Evolutionary conservation across 805 yeast species (phyloP).

Genomic region (Candida odintsovae): DNA sequence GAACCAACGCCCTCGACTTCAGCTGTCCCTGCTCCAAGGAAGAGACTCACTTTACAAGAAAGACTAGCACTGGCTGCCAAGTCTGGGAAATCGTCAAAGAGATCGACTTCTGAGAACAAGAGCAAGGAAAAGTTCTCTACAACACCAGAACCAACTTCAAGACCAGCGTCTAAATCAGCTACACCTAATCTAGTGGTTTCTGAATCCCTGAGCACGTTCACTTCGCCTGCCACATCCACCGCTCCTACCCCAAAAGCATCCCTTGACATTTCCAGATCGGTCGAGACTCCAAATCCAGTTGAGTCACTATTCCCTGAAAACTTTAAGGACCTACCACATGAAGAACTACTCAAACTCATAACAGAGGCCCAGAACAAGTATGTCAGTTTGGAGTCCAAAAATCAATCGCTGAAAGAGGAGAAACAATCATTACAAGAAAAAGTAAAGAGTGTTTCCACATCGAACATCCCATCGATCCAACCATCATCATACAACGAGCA

Average conservation of each 20-base stretch:
- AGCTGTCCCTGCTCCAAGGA: constrained; percentile 30
- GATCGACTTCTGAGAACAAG: constrained; percentile 9
- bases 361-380: constrained; percentile 11
- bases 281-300: neutral
- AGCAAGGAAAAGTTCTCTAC: neutral
- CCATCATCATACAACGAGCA: neutral
- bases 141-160: constrained; percentile 1
- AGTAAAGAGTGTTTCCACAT: constrained; percentile 7
- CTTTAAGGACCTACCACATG: constrained; percentile 8
- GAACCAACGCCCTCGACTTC: neutral
- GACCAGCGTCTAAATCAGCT: neutral
- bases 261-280: constrained; percentile 2
- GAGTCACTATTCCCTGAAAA: constrained; percentile 8
- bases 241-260: constrained; percentile 4
- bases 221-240: neutral
- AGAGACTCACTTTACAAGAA: constrained; percentile 75
- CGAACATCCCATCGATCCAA: neutral
- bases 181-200: neutral
- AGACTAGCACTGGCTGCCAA: constrained; percentile 79
- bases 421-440: constrained; percentile 20
- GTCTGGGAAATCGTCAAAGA: constrained; percentile 26
- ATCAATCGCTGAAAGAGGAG: constrained; percentile 14
- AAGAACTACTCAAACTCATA: constrained; percentile 13
- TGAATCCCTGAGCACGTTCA: neutral
- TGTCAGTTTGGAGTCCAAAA: constrained; percentile 11